Base-by-base conservation (phyloP, 2,329 filamentous ascomycete species). In the Fusarium drepaniforme region DNA sequence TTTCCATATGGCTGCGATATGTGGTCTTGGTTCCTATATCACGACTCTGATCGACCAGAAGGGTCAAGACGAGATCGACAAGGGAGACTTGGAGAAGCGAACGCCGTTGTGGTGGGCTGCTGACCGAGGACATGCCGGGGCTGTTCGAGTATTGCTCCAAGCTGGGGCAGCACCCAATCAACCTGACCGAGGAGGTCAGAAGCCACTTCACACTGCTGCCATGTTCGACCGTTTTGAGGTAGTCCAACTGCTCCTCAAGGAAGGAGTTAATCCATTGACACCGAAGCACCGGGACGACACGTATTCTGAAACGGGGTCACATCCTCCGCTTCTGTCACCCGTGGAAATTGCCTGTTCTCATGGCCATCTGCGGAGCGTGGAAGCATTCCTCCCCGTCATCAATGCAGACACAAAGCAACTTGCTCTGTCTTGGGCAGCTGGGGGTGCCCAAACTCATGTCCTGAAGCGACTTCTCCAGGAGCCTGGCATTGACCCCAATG, bases 151-250 rank as follows among this genome's bases (percentile, higher is more conserved):
- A 0, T 58, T 83, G 30, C 30, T 82, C 3, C 61, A 61, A 5
- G 67, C 74, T 13, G 80, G 79, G 2, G 82, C 79, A 6, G 69
- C 80, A 18, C 78, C 76, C 12, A 71, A 81, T 51, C 37, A 63
- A 18, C 46, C 66, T 1, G 73, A 81, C 57, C 3, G 7, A 25
- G 8, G n/a, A 3, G 33, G 13, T 1, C 1, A 18, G 1, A 82
- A 72, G n/a, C 81, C 85, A 8, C 67, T 86, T 2, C 82, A 86
- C 62, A 8, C 70, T 28, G 84, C 84, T 8, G 82, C 83, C 4
- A 68, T 8, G 5, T 76, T 71, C 11, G 23, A 46, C n/a, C 21
- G 25, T 23, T 35, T 23, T 23, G 35, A 70, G 12, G 66, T 66
- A 33, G 30, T 73, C 21, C 28, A 69, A 18, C 30, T 70, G 8